Percentiles rank a stretch among this genome's conserved stretches.
Evolutionary conservation across 345 rosid genomes (phyloP).

Genomic region (Syzygium aromaticum): DNA sequence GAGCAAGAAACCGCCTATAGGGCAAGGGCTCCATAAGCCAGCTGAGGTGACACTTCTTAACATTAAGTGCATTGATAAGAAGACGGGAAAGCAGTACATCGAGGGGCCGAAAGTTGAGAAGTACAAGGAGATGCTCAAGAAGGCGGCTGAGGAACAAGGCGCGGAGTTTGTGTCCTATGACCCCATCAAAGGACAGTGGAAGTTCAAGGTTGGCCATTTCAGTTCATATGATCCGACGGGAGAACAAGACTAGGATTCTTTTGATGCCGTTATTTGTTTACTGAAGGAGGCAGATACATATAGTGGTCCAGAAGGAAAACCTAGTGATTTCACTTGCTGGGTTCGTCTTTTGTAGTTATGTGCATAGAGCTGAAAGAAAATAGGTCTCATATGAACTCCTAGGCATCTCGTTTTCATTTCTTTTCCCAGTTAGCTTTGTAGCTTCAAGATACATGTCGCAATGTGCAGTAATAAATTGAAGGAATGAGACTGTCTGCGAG

Average conservation of each 20-base stretch:
- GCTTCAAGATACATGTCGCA: background rate
- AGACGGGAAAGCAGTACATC: conserved; percentile 51
- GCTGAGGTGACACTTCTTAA: conserved; percentile 92
- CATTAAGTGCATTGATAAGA: conserved; percentile 77
- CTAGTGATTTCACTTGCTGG: background rate
- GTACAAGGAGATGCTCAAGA: conserved; percentile 78
- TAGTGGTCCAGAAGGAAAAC: background rate
- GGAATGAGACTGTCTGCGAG: background rate
- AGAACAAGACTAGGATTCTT: background rate
- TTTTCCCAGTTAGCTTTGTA: background rate
- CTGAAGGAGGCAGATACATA: background rate
- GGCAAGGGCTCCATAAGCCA: conserved; percentile 85
- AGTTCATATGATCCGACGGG: conserved; percentile 10
- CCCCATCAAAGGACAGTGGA: conserved; percentile 75
- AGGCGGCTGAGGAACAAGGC: conserved; percentile 79
- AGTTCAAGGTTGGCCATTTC: conserved; percentile 71
- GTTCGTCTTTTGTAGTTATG: background rate
- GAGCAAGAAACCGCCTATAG: conserved; percentile 73
- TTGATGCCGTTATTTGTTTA: background rate
- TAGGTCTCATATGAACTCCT: background rate
- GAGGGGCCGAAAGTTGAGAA: conserved; percentile 59
- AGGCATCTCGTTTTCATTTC: background rate
- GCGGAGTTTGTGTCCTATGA: conserved; percentile 79
- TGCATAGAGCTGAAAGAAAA: background rate
- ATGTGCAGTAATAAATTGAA: background rate